phyloP scores from a whole-genome alignment of 805 yeast species.

The Wickerhamiella sorbophila region DNA sequence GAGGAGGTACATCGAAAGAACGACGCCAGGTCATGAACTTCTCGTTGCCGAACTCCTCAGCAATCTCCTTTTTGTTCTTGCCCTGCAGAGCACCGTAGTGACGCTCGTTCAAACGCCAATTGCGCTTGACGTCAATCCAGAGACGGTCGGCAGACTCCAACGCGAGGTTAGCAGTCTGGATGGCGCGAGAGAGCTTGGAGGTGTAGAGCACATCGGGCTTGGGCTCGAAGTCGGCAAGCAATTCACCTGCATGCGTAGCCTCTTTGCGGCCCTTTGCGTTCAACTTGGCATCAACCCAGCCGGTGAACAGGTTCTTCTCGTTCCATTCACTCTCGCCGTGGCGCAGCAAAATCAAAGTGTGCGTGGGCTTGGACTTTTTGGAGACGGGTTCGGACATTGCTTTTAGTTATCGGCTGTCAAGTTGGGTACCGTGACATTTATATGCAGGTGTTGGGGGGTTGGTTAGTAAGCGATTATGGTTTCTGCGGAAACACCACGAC shows the following conservation, averaged over 20 bases:
- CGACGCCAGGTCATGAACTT: conserved; percentile 96
- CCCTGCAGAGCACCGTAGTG: conserved; percentile 99
- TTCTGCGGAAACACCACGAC: too few species aligned
- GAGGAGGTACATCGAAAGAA: conserved; percentile 94
- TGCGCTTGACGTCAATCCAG: conserved; percentile 82
- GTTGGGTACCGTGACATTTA: neutral
- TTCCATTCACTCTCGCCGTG: conserved; percentile 99
- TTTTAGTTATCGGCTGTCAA: neutral
- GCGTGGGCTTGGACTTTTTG: conserved; percentile 5
- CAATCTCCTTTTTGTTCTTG: conserved; percentile 90
- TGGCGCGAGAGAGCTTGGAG: conserved; percentile 83
- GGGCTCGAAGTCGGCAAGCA: conserved; percentile 73
- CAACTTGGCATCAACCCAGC: conserved; percentile 93
- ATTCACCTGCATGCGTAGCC: conserved; percentile 87
- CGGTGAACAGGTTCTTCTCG: conserved; percentile 94
- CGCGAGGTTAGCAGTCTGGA: conserved; percentile 94
- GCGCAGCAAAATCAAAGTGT: conserved; percentile 79
- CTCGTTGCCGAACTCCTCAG: conserved; percentile 76
- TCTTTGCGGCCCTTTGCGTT: conserved; percentile 76
- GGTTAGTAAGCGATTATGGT: too few species aligned
- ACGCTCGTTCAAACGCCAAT: conserved; percentile 98
- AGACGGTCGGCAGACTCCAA: conserved; percentile 76
- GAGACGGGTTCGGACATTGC: neutral
- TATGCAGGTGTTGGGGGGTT: too few species aligned
- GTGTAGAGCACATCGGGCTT: conserved; percentile 83